Percentiles rank a stretch among this genome's conserved stretches.
These are phyloP conservation scores for Tolypocladium ovalisporum DNA, from an alignment of 2,329 filamentous ascomycete species.

Conservation along the genomic window DNA sequence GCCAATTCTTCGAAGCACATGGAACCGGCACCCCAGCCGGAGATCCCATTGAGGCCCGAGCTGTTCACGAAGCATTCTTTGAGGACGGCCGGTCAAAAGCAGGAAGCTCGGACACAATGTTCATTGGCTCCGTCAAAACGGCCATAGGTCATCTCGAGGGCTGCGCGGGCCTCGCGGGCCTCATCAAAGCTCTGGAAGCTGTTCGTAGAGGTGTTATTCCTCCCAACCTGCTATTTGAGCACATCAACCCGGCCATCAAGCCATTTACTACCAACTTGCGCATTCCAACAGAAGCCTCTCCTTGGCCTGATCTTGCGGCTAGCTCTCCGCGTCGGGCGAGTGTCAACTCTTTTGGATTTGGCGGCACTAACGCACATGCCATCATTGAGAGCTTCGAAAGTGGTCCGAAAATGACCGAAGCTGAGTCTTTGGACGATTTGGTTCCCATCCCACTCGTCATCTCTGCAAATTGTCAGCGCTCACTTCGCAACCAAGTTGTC, in stretches of 20 bases:
- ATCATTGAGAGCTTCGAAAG: slow-evolving; percentile 17
- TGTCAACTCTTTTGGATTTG: slow-evolving; percentile 39
- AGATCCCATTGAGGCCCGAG: slow-evolving; percentile 13
- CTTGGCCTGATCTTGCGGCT: slow-evolving; percentile 9
- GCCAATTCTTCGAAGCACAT: slow-evolving; percentile 33
- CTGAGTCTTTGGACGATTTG: too few relatives aligned
- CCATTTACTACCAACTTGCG: slow-evolving; percentile 13
- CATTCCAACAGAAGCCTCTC: slow-evolving; percentile 7
- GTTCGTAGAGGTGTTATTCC: slow-evolving; percentile 12
- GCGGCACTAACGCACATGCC: slow-evolving; percentile 35
- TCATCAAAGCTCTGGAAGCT: slow-evolving; percentile 9
- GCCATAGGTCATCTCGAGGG: slow-evolving; percentile 16
- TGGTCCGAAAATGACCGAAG: background rate
- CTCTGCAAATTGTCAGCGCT: background rate
- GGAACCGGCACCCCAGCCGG: slow-evolving; percentile 25
- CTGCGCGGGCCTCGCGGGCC: slow-evolving; percentile 11
- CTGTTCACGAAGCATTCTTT: slow-evolving; percentile 31
- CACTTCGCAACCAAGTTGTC: background rate
- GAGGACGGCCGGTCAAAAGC: background rate
- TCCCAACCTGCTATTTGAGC: slow-evolving; percentile 19
- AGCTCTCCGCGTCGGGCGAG: slow-evolving; percentile 22
- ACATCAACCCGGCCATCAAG: slow-evolving; percentile 14
- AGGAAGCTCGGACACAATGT: background rate
- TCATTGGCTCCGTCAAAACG: slow-evolving; percentile 16
- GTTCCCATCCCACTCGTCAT: background rate